Base-by-base conservation (phyloP, 140 eudicot species). In the Erigeron philadelphicus region DNA sequence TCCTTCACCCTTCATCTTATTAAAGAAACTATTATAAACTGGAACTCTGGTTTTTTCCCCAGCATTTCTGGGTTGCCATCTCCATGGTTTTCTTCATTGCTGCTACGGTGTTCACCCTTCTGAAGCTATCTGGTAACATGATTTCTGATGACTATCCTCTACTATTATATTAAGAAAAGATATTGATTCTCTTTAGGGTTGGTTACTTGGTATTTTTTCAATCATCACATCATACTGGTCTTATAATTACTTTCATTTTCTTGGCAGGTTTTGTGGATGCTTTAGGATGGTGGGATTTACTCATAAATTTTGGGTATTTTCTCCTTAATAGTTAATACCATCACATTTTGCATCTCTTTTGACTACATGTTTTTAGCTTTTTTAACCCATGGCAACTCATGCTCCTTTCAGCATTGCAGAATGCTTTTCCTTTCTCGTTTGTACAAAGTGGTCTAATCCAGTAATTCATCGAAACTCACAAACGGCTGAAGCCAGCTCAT, bases 41-140 rank as follows among this genome's bases (percentile, higher is more conserved):
- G 72, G 66, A 61, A 12, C 3, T 16, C 49, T 0, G 81, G 19
- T 50, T 38, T 35, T 12, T 66, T 76, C 61, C 80, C 61, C 82
- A 88, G 96, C 98, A 92, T 69, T 92, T 92, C 70, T 92, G 98
- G 96, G 95, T 92, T 71, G 98, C 96, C 42, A 92, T 92, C 81
- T 92, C 98, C 75, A 89, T 92, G 98, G 90, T 92, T 74, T 92
- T 92, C 95, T 89, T 88, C 80, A 61, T 89, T 66, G 96, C 98
- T 40, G 96, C 96, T 66, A 88, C 96, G 12, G 80, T 92, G 50
- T 92, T 92, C 81, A 86, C 96, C 69, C 85, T 89, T 69, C 77
- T 92, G 47, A 92, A 92, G 80, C 84, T 92, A n/a, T 82, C 81
- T 55, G 96, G 98, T 92, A 89, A 57, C 58, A 15, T 18, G 70